Percentiles rank a stretch among this genome's conserved stretches.
These are phyloP conservation scores for Cutaneotrichosporon spelunceum DNA, from an alignment of 1,284 basidiomycete species.

Conservation along the genomic window DNA sequence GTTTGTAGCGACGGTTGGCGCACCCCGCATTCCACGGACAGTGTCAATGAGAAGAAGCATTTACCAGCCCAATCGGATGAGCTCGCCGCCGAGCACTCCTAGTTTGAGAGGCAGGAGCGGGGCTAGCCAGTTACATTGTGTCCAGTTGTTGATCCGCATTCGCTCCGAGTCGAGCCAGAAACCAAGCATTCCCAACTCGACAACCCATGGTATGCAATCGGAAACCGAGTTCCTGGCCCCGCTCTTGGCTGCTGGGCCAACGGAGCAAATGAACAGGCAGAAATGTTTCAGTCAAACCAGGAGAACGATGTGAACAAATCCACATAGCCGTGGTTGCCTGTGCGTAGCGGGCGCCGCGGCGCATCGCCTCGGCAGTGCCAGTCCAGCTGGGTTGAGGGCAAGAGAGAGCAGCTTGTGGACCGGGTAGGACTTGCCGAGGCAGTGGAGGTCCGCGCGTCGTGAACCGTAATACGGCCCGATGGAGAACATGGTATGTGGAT, in stretches of 20 bases:
- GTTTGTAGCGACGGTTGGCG: neutral
- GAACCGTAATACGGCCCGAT: neutral
- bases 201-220: neutral
- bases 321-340: neutral
- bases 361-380: neutral
- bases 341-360: neutral
- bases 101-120: neutral
- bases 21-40: neutral
- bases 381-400: neutral
- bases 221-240: neutral
- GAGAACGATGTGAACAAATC: neutral
- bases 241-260: neutral
- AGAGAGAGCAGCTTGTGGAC: neutral
- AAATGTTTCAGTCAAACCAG: conserved; percentile 1
- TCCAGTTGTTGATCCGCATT: neutral
- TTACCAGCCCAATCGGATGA: neutral
- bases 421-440: neutral
- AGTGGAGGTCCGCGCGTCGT: neutral
- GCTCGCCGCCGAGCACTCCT: neutral
- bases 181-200: neutral
- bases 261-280: neutral
- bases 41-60: neutral
- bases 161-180: neutral
- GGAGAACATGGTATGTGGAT: neutral
- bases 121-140: neutral